Evolutionary conservation across 768 basidiomycete genomes (phyloP), one percentile per base, ranked within the genome.

Genomic region (Boletus vinaceobasis): DNA sequence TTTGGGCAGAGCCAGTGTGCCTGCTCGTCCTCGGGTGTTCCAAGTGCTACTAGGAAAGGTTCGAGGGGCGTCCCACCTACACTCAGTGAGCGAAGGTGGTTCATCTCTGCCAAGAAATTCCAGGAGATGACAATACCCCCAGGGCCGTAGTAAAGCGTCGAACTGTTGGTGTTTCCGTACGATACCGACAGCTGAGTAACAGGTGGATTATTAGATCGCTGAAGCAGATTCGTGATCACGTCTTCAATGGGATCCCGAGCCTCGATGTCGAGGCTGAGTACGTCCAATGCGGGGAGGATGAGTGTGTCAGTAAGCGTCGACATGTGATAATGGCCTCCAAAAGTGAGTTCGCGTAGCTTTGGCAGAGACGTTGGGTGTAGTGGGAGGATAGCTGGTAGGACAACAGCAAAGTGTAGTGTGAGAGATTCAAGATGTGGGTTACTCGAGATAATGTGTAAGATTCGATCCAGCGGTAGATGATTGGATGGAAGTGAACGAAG

Each of bases 241-340:
- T 90, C 87, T 64, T 90, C 88, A 53, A 88, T 77, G 0, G 86
- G 80, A 57, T 88, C 86, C n/a, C 89, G 80, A 1, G 83, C 76
- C 65, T 90, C 88, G 55, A 90, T 80, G 64, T 90, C 86, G 43
- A 90, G 72, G 2, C 75, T 81, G 15, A 90, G 78, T 26, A 74
- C 70, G n/a, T 77, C 78, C 43, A 91, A 73, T 5, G 68, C 60
- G 0, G 89, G 89, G 13, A 84, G 73, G 23, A 78, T 69, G 40
- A 91, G 78, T 1, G 77, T 77, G 47, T 88, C 87, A 27, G 86
- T 67, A 10, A 91, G 77, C 53, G 77, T 77, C 7, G 78, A 72
- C 61, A 91, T 79, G 23, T 83, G 77, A 57, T 80, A 82, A 62
- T 88, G 85, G 0, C 89, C 88, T 7, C 87, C 85, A 27, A 90